Base-by-base conservation (phyloP, 768 basidiomycete genomes). In the Tulasnella calospora region DNA sequence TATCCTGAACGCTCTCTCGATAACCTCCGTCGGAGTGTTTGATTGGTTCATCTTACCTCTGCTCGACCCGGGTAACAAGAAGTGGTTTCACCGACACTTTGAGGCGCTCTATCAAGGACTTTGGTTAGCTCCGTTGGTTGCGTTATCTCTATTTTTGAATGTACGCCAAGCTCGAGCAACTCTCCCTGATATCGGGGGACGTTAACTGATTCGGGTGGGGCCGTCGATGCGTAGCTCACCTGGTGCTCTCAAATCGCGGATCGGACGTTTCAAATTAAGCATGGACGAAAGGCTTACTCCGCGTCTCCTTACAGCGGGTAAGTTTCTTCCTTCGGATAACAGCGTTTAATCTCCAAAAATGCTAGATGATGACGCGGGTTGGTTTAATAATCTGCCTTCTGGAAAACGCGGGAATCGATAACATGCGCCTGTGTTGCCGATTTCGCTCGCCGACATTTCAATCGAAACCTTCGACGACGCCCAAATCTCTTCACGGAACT, bases 181-280 rank as follows among this genome's bases (percentile, higher is more conserved):
- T 36, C 27, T 27, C 33, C 30, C 0, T 13, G 23, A 15, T 41
- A 19, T 38, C 19, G 8, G 51, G n/a, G 9, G 36, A 33, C 36
- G n/a, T 76, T 40, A 78, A 57, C 30, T 46, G 61, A 73, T 79
- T 77, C 77, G 79, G 79, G 75, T 70, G 73, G 13, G 33, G n/a
- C 57, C 12, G 41, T 3, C 13, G 13, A 12, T 15, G 8, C 3
- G 70, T 83, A 95, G 94, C 90, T 88, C 80, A 88, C 89, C 5
- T 95, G 94, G 93, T 93, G 91, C 81, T 88, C 87, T 71, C 85
- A 89, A 40, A 91, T 95, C 75, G 94, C 94, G 36, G 90, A 90
- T 81, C 89, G 93, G 74, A 88, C 91, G 2, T 95, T 90, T 82
- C 83, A 88, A 7, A 86, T 94, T n/a, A 90, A 90, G 79, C 89